phyloP scores from a whole-genome alignment of 2,329 filamentous ascomycete genomes.

The Beauveria australis region DNA sequence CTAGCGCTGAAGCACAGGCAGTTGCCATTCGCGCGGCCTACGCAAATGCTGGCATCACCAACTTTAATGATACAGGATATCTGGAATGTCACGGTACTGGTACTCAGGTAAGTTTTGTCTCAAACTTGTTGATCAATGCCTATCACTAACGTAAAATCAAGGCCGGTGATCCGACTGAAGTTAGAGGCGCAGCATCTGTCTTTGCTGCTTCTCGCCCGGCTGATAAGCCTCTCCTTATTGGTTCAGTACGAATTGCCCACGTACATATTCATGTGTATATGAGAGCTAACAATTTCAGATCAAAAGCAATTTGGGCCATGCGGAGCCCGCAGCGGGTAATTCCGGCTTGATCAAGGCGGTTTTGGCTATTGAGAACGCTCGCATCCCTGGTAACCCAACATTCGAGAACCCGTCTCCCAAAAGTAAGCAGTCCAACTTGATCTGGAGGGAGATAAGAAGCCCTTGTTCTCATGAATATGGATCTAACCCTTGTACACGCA shows the following conservation, averaged over 20 bases:
- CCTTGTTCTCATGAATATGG: neutral
- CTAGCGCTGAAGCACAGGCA: neutral
- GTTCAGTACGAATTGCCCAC: constrained; percentile 16
- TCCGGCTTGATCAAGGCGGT: constrained; percentile 23
- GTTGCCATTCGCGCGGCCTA: constrained; percentile 8
- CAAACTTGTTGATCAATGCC: fast-evolving
- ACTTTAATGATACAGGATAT: neutral
- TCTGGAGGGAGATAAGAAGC: constrained; percentile 9
- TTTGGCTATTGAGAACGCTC: constrained; percentile 19
- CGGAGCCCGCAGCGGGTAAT: constrained; percentile 22
- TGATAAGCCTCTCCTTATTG: constrained; percentile 19
- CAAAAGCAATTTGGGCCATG: constrained; percentile 26
- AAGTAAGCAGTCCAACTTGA: constrained; percentile 8
- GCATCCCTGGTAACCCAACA: constrained; percentile 26
- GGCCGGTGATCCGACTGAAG: constrained; percentile 9
- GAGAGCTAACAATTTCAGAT: neutral
- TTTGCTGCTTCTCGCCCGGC: constrained; percentile 14
- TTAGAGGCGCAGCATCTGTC: constrained; percentile 16
- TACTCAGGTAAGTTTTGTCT: neutral
- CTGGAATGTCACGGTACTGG: constrained; percentile 4
- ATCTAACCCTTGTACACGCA: constrained; percentile 18
- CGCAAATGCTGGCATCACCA: constrained; percentile 1
- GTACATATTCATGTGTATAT: too few species aligned
- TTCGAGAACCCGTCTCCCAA: constrained; percentile 14
- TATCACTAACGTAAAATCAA: neutral